Evolutionary conservation across 805 yeast genomes (phyloP).

Genomic region (Sugiyamaella chiloensis): DNA sequence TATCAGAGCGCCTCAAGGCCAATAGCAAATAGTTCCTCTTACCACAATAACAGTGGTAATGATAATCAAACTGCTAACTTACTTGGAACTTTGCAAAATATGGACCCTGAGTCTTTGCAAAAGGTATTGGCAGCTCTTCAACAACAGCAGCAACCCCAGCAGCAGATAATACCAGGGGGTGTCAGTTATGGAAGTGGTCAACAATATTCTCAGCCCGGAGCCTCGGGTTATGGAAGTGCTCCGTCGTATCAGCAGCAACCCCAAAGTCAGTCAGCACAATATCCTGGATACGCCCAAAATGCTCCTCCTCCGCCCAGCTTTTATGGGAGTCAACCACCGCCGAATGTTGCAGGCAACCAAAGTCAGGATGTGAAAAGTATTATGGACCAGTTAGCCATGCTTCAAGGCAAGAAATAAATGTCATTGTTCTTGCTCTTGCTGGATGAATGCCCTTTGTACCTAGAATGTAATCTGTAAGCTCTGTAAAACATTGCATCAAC

Average conservation of each 20-base stretch:
- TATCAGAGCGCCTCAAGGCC: background rate
- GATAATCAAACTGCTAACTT: slow-evolving; percentile 14
- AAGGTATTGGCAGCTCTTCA: slow-evolving; percentile 46
- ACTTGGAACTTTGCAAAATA: slow-evolving; percentile 55
- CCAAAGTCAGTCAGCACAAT: background rate
- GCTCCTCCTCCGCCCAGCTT: background rate
- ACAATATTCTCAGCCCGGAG: background rate
- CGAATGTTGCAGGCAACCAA: slow-evolving; percentile 6
- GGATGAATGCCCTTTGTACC: too few relatives aligned
- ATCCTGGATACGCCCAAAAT: background rate
- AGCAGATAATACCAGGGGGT: slow-evolving; percentile 4
- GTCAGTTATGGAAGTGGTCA: too few relatives aligned
- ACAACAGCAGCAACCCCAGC: slow-evolving; percentile 22
- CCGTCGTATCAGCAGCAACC: slow-evolving; percentile 6
- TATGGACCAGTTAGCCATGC: slow-evolving; percentile 26
- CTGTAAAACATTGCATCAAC: too few relatives aligned
- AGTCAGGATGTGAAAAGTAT: slow-evolving; percentile 26
- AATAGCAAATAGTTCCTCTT: background rate
- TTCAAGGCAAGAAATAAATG: slow-evolving; percentile 19
- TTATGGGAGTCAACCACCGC: background rate
- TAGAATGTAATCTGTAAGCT: too few relatives aligned
- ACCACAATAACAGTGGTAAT: slow-evolving; percentile 7
- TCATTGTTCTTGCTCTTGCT: too few relatives aligned
- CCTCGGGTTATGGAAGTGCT: slow-evolving; percentile 2
- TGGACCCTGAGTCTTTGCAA: slow-evolving; percentile 74